Base-by-base conservation (phyloP, 345 rosid genomes). In the Populus ilicifolia region DNA sequence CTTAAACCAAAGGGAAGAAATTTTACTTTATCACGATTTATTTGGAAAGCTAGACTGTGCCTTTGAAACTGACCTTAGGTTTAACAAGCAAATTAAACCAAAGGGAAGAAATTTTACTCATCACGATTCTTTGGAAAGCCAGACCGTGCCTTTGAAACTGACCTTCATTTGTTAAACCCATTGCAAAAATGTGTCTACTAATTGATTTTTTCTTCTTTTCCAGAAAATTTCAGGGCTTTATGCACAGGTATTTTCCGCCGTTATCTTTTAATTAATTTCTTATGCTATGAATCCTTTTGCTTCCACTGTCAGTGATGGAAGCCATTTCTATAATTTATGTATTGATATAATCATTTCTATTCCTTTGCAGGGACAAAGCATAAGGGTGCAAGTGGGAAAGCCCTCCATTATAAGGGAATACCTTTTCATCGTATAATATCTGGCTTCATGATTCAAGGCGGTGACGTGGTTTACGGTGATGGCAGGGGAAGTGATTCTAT, bases 191-290 rank as follows among this genome's bases (percentile, higher is more conserved):
- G 70, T 85, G 74, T 46, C 80, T 86, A 70, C 86, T 71, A 27
- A 68, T 61, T 25, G 6, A 14, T 30, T 48, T 78, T 33, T 61
- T 80, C 18, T 77, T 23, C 20, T 82, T 78, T 46, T 86, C 84
- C 97, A 96, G 99, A 89, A 87, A 96, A 96, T 86, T 96, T 96
- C 88, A 89, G 98, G 88, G 91, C 97, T 41, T 84, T 93, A 86
- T 96, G 97, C 89, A 93, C 97, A 87, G 98, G 98, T 95, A 88
- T 79, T 46, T 87, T 69, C 44, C 18, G 17, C 12, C 61, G 59
- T 46, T 69, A 27, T 77, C 73, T 25, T 56, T 43, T 65, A 44
- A 65, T 64, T 73, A 0, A 9, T n/a, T 74, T 69, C 43, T n/a
- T 36, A 30, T 72, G 43, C 69, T 72, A 5, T 75, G 11, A 21